These are phyloP conservation scores for Angomonas desouzai DNA, from an alignment of 208 protist species.

Conservation along the genomic window DNA sequence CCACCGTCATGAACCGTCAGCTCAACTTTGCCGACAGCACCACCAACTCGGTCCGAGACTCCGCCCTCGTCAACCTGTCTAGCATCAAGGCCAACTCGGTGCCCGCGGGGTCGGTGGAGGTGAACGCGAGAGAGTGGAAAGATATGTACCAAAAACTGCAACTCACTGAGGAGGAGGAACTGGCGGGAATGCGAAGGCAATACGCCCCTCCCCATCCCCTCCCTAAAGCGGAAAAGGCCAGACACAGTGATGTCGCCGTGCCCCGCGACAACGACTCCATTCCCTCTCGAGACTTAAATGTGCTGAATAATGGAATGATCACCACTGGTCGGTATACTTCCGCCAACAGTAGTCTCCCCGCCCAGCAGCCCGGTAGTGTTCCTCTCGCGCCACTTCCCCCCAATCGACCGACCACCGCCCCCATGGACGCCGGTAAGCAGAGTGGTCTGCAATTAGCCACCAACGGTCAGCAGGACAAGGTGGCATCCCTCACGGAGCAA, in stretches of 20 bases:
- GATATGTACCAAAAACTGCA: neutral
- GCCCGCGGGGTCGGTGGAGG: slow-evolving; percentile 1
- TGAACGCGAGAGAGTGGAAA: neutral
- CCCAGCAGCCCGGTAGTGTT: neutral
- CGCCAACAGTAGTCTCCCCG: neutral
- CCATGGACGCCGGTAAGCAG: neutral
- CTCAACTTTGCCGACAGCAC: slow-evolving; percentile 2
- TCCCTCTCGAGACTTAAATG: neutral
- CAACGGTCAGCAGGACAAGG: slow-evolving; percentile 7
- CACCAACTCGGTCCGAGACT: slow-evolving; percentile 6
- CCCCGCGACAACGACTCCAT: neutral
- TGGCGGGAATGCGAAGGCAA: neutral
- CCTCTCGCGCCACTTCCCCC: neutral
- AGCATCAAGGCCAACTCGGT: slow-evolving; percentile 5
- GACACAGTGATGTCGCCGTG: neutral
- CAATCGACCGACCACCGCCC: too few relatives aligned
- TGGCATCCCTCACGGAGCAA: slow-evolving; percentile 16
- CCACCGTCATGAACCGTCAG: neutral
- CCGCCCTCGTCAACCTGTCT: neutral
- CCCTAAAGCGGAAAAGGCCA: neutral
- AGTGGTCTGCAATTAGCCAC: neutral
- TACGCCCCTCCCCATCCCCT: neutral
- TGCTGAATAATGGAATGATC: slow-evolving; percentile 4
- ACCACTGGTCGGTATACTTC: neutral
- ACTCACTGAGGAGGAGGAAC: neutral